Evolutionary conservation across 495 filamentous ascomycete species (phyloP).

Genomic region (Penicillium canescens): DNA sequence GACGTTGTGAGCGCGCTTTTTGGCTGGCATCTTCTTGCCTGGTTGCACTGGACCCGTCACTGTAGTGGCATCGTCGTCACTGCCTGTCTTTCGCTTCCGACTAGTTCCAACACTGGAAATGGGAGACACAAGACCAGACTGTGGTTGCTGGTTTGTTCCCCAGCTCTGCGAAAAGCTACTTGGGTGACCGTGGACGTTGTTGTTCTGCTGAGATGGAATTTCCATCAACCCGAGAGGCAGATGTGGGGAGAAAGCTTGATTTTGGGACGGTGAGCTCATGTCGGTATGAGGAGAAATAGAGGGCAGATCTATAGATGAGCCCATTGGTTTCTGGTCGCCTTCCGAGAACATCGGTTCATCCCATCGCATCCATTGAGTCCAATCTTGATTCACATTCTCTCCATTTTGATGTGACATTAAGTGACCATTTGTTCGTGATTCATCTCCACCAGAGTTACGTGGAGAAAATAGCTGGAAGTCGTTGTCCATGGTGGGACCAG

Average conservation of each 20-base stretch:
- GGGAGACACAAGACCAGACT: slow-evolving; percentile 31
- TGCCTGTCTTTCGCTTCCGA: slow-evolving; percentile 45
- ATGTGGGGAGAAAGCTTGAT: slow-evolving; percentile 35
- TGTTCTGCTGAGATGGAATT: slow-evolving; percentile 26
- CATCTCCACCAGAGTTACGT: slow-evolving; percentile 23
- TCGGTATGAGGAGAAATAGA: slow-evolving; percentile 34
- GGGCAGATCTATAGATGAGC: slow-evolving; percentile 24
- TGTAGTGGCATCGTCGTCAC: slow-evolving; percentile 43
- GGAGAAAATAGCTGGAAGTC: slow-evolving; percentile 47
- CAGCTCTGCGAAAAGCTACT: background rate
- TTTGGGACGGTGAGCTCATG: slow-evolving; percentile 25
- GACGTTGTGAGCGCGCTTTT: slow-evolving; percentile 96
- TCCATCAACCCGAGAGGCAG: slow-evolving; percentile 36
- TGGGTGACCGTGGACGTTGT: background rate
- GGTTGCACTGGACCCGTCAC: slow-evolving; percentile 30
- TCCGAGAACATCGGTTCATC: slow-evolving; percentile 40
- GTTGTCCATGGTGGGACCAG: slow-evolving; percentile 31
- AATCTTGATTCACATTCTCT: slow-evolving; percentile 42
- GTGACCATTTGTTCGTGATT: slow-evolving; percentile 17
- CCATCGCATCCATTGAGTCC: slow-evolving; percentile 55
- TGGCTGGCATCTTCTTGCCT: slow-evolving; percentile 69
- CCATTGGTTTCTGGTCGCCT: slow-evolving; percentile 20
- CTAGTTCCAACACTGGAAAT: slow-evolving; percentile 29
- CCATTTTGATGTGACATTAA: slow-evolving; percentile 15
- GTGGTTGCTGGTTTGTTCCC: slow-evolving; percentile 10